Evolutionary conservation across 2,329 filamentous ascomycete genomes (phyloP).

Genomic region (Teratosphaeria gauchensis): DNA sequence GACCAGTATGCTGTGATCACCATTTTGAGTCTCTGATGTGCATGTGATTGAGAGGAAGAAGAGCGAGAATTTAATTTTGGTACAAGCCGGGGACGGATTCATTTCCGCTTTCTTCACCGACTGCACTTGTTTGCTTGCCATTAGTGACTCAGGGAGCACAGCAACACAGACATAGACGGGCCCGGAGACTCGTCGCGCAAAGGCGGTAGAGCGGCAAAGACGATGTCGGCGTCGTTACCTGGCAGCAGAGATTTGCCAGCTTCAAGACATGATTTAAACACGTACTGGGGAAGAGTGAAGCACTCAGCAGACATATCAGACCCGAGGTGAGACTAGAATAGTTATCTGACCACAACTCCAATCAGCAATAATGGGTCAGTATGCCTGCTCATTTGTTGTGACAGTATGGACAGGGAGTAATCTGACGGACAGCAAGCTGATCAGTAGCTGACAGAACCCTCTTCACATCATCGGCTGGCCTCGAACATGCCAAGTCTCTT

Average conservation of each 20-base stretch:
- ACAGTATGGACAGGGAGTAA: background rate
- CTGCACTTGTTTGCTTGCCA: background rate
- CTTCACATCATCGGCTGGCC: conserved; percentile 63
- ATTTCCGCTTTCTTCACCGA: background rate
- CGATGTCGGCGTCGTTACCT: conserved; percentile 53
- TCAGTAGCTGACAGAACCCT: conserved; percentile 57
- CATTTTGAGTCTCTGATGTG: background rate
- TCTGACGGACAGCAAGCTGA: background rate
- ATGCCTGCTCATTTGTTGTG: conserved; percentile 1
- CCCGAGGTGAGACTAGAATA: conserved; percentile 63
- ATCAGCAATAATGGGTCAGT: conserved; percentile 18
- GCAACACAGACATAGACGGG: background rate
- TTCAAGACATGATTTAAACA: conserved; percentile 84
- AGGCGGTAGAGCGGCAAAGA: conserved; percentile 21
- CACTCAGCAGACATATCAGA: conserved; percentile 86
- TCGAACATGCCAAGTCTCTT: conserved; percentile 77
- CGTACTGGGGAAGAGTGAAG: conserved; percentile 89
- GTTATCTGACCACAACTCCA: conserved; percentile 1
- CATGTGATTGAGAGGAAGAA: background rate
- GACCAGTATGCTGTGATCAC: background rate
- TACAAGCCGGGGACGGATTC: background rate
- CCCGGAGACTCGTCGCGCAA: conserved; percentile 8
- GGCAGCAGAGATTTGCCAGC: conserved; percentile 72
- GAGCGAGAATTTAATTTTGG: background rate
- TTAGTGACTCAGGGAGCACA: background rate